Evolutionary conservation across 306 rosid genomes (phyloP), one percentile per base, ranked within the genome.

Genomic region (Trifolium fragiferum): DNA sequence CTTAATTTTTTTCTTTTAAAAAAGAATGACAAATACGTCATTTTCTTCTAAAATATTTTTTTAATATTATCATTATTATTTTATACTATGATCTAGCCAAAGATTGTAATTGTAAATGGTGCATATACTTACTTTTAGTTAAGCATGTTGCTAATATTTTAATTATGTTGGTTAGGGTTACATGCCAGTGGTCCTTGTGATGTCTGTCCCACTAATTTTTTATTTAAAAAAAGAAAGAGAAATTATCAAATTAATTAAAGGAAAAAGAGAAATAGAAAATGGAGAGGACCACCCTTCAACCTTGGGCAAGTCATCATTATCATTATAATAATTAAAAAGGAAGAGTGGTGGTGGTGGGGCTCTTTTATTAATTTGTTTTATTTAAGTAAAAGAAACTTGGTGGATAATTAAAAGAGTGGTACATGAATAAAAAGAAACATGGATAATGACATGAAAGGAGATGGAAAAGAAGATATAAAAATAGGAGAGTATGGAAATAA

Each of bases 231-330:
- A 50, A 13, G 10, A 41, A 18, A 21, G 13, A 47, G 2, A 13
- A 15, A 8, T 37, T 37, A 11, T 14, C 7, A 30, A 30, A 30
- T 30, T 4, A 30, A 30, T 30, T 4, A 57, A 32, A 10, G 38
- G 43, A 13, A 58, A 55, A 76, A 7, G 41, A 18, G 19, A 7
- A 65, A 81, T 70, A 65, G 70, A 27, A 78, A 77, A 74, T 73
- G 85, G 85, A 74, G 75, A 79, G 83, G 83, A 81, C 85, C 87
- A 84, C 78, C 78, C 85, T 69, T 84, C 82, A 73, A 82, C 81
- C 82, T 82, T 82, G 73, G 82, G 84, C 72, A 80, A 80, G 75
- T 68, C 73, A 76, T 80, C 53, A 68, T 0, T 62, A 76, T 80
- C 53, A 68, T 0, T 62, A 80, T 73, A 80, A 73, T 74, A 62